Base-by-base conservation (phyloP, 2,329 filamentous ascomycete species). In the Exserohilum turcica region DNA sequence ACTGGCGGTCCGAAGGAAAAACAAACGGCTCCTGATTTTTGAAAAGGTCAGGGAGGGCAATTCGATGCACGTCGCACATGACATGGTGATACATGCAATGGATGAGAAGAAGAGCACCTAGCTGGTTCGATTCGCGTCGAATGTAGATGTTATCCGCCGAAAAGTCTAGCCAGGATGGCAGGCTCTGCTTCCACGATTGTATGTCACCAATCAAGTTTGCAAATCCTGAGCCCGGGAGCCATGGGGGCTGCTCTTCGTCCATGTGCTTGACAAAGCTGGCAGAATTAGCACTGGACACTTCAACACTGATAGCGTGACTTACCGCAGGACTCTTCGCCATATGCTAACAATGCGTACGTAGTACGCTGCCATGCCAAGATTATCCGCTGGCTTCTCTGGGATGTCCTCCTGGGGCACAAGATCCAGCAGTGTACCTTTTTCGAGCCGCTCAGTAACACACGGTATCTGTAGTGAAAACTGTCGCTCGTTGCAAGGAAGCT, bases 71-170 rank as follows among this genome's bases (percentile, higher is more conserved):
- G 31, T 71, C 68, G 44, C 67, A 70, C 47, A 69, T 56, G 3
- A 70, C 68, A 37, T 71, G 68, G 32, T 71, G 67, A 33, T 71
- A 71, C 67, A 71, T 70, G 65, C 67, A 70, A 32, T 71, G 68
- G 7, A 70, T 65, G 18, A 71, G 63, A 15, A 71, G 64, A 0
- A 71, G 57, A n/a, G 65, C 64, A 24, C 68, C 67, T 15, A 71
- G 62, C 35, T 71, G 68, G 13, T 70, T 67, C 1, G 68, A 67
- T 44, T 69, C 68, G n/a, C 65, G 63, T 29, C 68, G 62, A 33
- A 71, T 71, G 52, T 71, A 71, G 42, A 71, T 70, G 53, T 71
- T 71, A 31, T 71, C 68, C 5, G 68, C 59, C 5, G 67, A 70
- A 33, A 71, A 71, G 21, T 65, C 65, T n/a, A 71, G 43, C 65